Evolutionary conservation across 352 stramenopile species (phyloP).

Genomic region (Globisporangium rhizosaccharum): DNA sequence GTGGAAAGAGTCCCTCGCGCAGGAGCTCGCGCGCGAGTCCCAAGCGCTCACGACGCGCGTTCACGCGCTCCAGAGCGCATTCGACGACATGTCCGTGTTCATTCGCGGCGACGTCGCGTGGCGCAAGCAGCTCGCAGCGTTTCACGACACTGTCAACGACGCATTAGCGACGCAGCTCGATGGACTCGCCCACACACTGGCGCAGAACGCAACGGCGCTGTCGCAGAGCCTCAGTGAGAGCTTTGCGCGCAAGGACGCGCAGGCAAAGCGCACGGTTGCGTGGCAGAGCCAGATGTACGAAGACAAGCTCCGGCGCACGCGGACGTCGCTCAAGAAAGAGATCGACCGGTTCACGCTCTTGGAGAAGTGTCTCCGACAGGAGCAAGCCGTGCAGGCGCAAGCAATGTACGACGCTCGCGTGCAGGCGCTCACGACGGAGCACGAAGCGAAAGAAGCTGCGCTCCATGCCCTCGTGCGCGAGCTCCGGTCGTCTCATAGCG

Average conservation of each 20-base stretch:
- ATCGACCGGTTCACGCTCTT: conserved; percentile 51
- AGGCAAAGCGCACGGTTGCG: conserved; percentile 29
- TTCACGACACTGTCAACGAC: conserved; percentile 48
- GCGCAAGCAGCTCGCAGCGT: conserved; percentile 42
- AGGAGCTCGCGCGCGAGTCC: conserved; percentile 12
- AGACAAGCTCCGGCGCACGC: conserved; percentile 43
- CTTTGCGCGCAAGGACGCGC: conserved; percentile 25
- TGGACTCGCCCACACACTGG: conserved; percentile 16
- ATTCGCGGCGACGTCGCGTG: conserved; percentile 59
- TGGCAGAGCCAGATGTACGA: conserved; percentile 43
- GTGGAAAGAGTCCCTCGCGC: conserved; percentile 8
- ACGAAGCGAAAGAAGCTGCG: conserved; percentile 32
- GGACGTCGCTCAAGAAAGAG: conserved; percentile 51
- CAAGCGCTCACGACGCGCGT: conserved; percentile 24
- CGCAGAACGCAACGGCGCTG: conserved; percentile 27
- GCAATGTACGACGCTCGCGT: conserved; percentile 40
- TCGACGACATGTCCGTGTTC: conserved; percentile 49
- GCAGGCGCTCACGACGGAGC: conserved; percentile 33
- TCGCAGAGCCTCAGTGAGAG: conserved; percentile 31
- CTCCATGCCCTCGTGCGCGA: conserved; percentile 47
- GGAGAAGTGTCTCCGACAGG: conserved; percentile 56
- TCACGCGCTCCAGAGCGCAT: conserved; percentile 35
- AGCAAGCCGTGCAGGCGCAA: conserved; percentile 50
- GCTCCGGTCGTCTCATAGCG: conserved; percentile 36
- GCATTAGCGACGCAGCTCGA: conserved; percentile 22